Evolutionary conservation across 306 rosid species (phyloP).

Genomic region (Myrica gale): DNA sequence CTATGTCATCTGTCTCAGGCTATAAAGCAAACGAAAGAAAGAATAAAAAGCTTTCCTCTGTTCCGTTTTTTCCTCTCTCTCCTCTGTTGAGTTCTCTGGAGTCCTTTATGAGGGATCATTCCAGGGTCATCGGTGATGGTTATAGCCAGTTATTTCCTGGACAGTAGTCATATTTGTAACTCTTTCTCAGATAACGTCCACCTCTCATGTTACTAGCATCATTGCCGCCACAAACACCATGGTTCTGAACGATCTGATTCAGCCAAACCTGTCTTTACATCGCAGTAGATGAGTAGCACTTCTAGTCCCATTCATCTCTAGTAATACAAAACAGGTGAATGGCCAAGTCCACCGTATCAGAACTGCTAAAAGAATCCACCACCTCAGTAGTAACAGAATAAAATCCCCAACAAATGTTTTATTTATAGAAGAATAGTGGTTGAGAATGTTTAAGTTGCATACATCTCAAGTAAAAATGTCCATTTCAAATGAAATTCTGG

Average conservation of each 20-base stretch:
- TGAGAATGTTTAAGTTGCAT: background rate
- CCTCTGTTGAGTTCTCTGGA: constrained; percentile 9
- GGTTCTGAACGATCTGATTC: background rate
- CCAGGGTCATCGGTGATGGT: background rate
- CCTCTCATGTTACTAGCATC: no score
- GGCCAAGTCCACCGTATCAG: background rate
- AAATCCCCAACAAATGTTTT: no score
- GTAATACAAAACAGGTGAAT: background rate
- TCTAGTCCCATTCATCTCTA: background rate
- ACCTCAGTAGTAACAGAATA: no score
- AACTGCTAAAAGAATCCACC: no score
- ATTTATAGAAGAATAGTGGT: background rate
- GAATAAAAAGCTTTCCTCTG: constrained; percentile 10
- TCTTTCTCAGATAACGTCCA: no score
- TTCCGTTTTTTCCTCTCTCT: background rate
- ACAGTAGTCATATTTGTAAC: no score
- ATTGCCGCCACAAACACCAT: background rate
- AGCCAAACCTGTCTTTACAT: background rate
- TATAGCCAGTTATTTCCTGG: background rate
- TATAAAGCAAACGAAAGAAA: constrained; percentile 10
- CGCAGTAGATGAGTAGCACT: background rate
- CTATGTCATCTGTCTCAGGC: constrained; percentile 5
- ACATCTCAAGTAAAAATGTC: constrained; percentile 29
- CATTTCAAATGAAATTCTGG: constrained; percentile 27
- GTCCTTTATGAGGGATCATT: background rate